These are phyloP conservation scores for Penicillium crystallinum DNA, from an alignment of 495 filamentous ascomycete genomes.

Conservation along the genomic window DNA sequence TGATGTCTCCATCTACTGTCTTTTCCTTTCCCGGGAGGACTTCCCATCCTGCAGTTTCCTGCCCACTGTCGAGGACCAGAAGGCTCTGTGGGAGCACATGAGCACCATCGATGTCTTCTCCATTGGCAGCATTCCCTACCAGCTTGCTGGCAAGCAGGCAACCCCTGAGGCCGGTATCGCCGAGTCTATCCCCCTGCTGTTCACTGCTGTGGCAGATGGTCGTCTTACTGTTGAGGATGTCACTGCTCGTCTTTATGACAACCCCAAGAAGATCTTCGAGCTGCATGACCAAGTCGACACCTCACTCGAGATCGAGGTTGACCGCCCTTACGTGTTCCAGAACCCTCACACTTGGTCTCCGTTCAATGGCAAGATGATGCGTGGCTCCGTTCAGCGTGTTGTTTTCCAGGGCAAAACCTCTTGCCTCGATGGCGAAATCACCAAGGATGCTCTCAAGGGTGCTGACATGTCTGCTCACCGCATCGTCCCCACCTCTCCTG, in stretches of 20 bases:
- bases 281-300: conserved; percentile 76
- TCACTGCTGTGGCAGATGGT: conserved; percentile 74
- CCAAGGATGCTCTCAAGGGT: conserved; percentile 53
- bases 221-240: conserved; percentile 71
- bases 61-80: conserved; percentile 66
- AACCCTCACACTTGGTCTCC: conserved; percentile 62
- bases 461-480: conserved; percentile 73
- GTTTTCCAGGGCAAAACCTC: conserved; percentile 72
- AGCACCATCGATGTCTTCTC: conserved; percentile 78
- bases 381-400: conserved; percentile 70
- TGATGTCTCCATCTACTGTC: conserved; percentile 75
- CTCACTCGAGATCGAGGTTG: conserved; percentile 70
- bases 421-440: conserved; percentile 67
- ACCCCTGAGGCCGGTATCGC: conserved; percentile 62
- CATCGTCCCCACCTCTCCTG: conserved; percentile 51
- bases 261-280: conserved; percentile 81
- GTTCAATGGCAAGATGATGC: conserved; percentile 65
- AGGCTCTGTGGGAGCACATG: conserved; percentile 74
- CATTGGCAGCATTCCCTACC: conserved; percentile 75
- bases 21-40: conserved; percentile 73
- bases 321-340: conserved; percentile 58
- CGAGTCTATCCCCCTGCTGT: conserved; percentile 70
- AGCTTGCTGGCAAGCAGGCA: conserved; percentile 60
- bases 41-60: conserved; percentile 64
- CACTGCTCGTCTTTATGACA: conserved; percentile 65